A percentile compares a stretch with the other conserved stretches of the same genome.
These are phyloP conservation scores for Themeda triandra DNA, from an alignment of 176 grass and related monocot genomes.

Conservation along the genomic window DNA sequence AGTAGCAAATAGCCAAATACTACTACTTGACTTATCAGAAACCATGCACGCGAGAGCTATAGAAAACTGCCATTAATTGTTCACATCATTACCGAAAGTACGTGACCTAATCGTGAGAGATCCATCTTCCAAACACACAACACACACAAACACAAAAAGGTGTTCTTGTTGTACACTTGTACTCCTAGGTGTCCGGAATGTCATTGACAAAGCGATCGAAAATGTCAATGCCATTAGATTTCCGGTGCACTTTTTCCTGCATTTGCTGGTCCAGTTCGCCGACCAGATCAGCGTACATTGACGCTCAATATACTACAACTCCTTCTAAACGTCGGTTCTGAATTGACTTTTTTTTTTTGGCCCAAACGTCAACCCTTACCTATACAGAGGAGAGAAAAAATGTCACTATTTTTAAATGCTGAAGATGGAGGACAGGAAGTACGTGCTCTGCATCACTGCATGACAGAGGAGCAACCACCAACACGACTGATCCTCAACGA, in stretches of 20 bases:
- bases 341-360: neutral
- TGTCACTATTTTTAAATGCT: conserved; percentile 8
- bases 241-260: neutral
- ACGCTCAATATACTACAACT: neutral
- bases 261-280: neutral
- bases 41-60: neutral
- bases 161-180: neutral
- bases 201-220: neutral
- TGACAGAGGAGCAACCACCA: conserved; percentile 22
- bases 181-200: neutral
- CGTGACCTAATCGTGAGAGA: neutral
- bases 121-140: neutral
- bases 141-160: neutral
- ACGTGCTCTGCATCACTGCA: conserved; percentile 9
- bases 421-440: conserved; percentile 11
- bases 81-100: neutral
- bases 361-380: conserved; percentile 32
- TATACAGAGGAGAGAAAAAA: neutral
- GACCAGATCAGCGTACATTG: neutral
- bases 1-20: neutral
- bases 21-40: neutral
- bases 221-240: neutral
- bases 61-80: neutral
- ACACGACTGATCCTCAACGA: neutral
- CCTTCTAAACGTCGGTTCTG: neutral